A percentile compares a stretch with the other conserved stretches of the same genome.
Conservation (phyloP, 2,329 filamentous ascomycete genomes). For the Talaromyces sp. region DNA sequence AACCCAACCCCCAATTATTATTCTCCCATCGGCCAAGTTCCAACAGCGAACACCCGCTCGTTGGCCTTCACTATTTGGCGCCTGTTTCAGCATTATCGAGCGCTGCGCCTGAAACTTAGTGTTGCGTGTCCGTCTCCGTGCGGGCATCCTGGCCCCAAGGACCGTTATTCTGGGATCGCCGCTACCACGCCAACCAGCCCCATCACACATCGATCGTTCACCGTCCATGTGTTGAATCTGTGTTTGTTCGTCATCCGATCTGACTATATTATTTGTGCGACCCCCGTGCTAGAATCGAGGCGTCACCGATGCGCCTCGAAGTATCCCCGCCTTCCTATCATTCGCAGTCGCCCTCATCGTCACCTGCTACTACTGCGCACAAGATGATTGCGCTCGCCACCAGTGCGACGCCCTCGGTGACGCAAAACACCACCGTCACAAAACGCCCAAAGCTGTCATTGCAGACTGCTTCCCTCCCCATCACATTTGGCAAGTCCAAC, state of each 20-base stretch:
- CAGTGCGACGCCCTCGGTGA: conserved; percentile 11
- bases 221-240: not conserved
- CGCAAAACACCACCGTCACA: conserved; percentile 14
- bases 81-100: not conserved
- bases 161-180: not conserved
- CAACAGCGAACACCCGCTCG: too few species aligned
- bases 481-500: conserved; percentile 46
- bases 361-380: conserved; percentile 11
- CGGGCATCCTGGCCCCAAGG: not conserved
- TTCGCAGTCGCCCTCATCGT: conserved; percentile 16
- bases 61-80: not conserved
- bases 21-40: too few species aligned
- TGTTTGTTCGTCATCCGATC: not conserved
- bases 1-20: not conserved
- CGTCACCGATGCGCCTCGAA: conserved; percentile 11
- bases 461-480: conserved; percentile 49
- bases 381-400: conserved; percentile 12
- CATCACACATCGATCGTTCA: not conserved
- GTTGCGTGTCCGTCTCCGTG: not conserved
- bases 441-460: conserved; percentile 56
- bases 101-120: not conserved
- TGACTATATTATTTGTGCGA: not conserved
- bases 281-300: not conserved
- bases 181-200: not conserved
- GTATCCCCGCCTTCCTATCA: conserved; percentile 11